Evolutionary conservation across 2,329 filamentous ascomycete species (phyloP).

Genomic region (Alternaria rosae): DNA sequence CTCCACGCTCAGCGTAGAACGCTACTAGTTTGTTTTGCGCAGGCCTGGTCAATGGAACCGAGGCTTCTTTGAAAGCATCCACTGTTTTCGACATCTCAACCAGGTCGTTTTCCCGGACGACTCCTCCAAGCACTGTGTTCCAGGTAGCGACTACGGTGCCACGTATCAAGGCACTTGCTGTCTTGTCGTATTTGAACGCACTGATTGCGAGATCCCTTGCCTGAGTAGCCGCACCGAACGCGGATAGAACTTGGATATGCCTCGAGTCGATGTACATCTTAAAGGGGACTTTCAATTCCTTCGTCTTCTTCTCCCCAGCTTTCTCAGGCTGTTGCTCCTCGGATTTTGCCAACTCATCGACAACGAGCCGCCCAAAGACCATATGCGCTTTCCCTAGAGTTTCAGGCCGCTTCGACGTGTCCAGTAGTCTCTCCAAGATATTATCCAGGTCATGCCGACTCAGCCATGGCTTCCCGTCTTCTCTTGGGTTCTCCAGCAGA

Average conservation of each 20-base stretch:
- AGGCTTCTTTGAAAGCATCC: constrained; percentile 57
- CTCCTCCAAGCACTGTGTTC: constrained; percentile 63
- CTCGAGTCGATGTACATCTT: constrained; percentile 15
- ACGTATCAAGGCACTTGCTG: constrained; percentile 2
- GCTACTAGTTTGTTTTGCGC: constrained; percentile 62
- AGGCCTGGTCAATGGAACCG: constrained; percentile 46
- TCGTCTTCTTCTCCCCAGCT: constrained; percentile 1
- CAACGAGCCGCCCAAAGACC: constrained; percentile 51
- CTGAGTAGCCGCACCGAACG: constrained; percentile 34
- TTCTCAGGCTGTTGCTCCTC: constrained; percentile 2
- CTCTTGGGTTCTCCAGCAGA: constrained; percentile 53
- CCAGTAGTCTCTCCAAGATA: constrained; percentile 19
- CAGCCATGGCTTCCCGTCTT: constrained; percentile 45
- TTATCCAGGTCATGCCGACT: constrained; percentile 22
- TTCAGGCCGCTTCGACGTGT: constrained; percentile 40
- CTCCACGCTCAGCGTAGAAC: constrained; percentile 67
- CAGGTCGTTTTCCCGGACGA: constrained; percentile 67
- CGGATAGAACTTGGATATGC: constrained; percentile 27
- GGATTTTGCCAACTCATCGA: constrained; percentile 29
- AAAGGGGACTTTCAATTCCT: constrained; percentile 4
- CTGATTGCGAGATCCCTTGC: constrained; percentile 33
- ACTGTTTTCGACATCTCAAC: constrained; percentile 65
- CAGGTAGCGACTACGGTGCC: constrained; percentile 22
- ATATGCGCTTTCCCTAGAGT: constrained; percentile 50
- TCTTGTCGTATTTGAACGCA: constrained; percentile 18